phyloP scores from a whole-genome alignment of 257 asterid species.

The Ajuga chamaepitys region DNA sequence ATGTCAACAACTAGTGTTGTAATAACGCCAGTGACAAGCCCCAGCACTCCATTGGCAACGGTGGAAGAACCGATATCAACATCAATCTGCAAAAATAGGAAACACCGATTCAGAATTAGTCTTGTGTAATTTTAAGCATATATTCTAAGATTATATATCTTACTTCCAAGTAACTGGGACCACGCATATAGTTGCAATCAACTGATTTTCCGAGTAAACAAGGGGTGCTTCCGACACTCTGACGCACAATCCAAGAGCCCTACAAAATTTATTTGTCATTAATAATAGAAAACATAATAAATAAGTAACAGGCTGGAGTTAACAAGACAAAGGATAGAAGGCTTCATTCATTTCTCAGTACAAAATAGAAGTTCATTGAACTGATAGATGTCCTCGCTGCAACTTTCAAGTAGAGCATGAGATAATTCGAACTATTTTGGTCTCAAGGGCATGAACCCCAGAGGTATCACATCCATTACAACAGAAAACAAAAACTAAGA shows the following conservation, averaged over 20 bases:
- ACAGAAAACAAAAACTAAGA: background rate
- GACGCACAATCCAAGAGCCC: slow-evolving; percentile 99
- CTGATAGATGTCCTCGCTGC: no score
- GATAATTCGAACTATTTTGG: background rate
- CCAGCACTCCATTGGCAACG: slow-evolving; percentile 93
- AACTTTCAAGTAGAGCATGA: background rate
- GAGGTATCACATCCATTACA: background rate
- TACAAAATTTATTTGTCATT: slow-evolving; percentile 12
- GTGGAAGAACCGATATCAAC: slow-evolving; percentile 91
- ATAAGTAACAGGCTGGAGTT: background rate
- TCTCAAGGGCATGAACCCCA: background rate
- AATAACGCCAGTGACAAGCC: slow-evolving; percentile 86
- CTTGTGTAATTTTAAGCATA: background rate
- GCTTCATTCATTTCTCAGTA: background rate
- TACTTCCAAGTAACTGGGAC: slow-evolving; percentile 80
- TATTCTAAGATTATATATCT: background rate
- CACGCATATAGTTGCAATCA: slow-evolving; percentile 88
- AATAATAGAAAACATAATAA: slow-evolving; percentile 1
- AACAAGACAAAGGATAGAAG: background rate
- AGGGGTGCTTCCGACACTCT: slow-evolving; percentile 96
- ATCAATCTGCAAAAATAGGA: slow-evolving; percentile 14
- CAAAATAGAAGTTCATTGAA: no score
- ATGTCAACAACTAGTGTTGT: slow-evolving; percentile 91
- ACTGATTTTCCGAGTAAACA: slow-evolving; percentile 93
- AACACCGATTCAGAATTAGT: background rate